Evolutionary conservation across 2,329 filamentous ascomycete genomes (phyloP).

Genomic region (Ophiostoma montium): DNA sequence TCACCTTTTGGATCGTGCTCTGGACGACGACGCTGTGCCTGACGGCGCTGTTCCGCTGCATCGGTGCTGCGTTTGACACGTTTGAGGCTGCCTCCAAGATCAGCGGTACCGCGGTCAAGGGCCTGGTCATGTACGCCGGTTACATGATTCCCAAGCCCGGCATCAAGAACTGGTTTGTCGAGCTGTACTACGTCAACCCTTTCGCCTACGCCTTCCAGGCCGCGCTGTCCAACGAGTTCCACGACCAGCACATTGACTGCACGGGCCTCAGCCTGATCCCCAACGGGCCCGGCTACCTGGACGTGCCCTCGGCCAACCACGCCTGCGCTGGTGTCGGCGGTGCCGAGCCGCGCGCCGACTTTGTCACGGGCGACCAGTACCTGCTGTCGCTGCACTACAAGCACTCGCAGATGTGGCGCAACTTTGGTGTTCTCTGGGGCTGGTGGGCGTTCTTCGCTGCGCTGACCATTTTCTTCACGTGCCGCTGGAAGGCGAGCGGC

Average conservation of each 20-base stretch:
- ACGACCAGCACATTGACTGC: slow-evolving; percentile 36
- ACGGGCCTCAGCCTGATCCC: slow-evolving; percentile 36
- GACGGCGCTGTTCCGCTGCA: slow-evolving; percentile 46
- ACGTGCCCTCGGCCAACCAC: slow-evolving; percentile 24
- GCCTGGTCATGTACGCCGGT: slow-evolving; percentile 53
- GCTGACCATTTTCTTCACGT: slow-evolving; percentile 35
- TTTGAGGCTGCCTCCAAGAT: slow-evolving; percentile 50
- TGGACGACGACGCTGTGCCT: slow-evolving; percentile 39
- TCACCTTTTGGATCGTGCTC: slow-evolving; percentile 45
- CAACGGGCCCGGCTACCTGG: slow-evolving; percentile 30
- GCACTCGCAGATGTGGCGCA: slow-evolving; percentile 51
- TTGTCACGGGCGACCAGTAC: slow-evolving; percentile 45
- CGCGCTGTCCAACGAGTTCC: slow-evolving; percentile 39
- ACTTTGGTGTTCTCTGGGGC: slow-evolving; percentile 64
- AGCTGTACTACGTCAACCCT: slow-evolving; percentile 52
- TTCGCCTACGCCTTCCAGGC: slow-evolving; percentile 52
- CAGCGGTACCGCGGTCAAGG: slow-evolving; percentile 41
- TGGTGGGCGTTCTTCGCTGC: slow-evolving; percentile 62
- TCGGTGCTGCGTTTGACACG: slow-evolving; percentile 44
- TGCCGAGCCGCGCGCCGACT: slow-evolving; percentile 34
- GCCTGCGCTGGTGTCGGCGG: slow-evolving; percentile 48
- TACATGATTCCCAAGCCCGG: slow-evolving; percentile 56
- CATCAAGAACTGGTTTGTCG: slow-evolving; percentile 48
- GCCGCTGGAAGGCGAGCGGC: slow-evolving; percentile 5
- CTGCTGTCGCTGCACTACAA: slow-evolving; percentile 38